Conservation (phyloP, 306 rosid species). For the Citrullus colocynthis region DNA sequence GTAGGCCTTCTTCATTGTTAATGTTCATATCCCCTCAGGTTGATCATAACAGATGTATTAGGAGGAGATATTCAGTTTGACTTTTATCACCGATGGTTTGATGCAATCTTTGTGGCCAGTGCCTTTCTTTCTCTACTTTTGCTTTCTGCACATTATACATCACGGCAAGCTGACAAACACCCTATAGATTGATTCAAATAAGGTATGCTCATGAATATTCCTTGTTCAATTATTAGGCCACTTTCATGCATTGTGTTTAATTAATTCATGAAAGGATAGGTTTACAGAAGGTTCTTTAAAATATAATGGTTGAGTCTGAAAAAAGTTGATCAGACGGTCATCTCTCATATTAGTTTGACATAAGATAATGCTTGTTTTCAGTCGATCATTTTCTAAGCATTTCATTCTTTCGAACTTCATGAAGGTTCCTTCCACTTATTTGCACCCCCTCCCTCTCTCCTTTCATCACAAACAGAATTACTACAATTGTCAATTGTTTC, state of each 20-base stretch:
- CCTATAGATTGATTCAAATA: constrained; percentile 53
- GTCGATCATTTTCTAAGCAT: neutral
- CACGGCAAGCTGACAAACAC: constrained; percentile 93
- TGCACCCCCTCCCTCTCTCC: no score
- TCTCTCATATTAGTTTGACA: neutral
- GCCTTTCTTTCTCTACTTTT: constrained; percentile 94
- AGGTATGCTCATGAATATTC: neutral
- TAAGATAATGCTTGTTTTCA: neutral
- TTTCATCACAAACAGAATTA: no score
- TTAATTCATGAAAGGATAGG: neutral
- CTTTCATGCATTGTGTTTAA: neutral
- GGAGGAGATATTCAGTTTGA: constrained; percentile 99
- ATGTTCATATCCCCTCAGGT: constrained; percentile 36
- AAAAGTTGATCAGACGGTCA: neutral
- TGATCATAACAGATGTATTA: constrained; percentile 91
- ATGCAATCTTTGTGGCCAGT: constrained; percentile 95
- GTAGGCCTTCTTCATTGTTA: neutral
- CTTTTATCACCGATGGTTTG: constrained; percentile 98
- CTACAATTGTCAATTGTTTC: no score
- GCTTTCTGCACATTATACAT: constrained; percentile 90
- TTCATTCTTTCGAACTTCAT: neutral
- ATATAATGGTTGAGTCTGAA: neutral
- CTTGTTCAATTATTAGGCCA: neutral
- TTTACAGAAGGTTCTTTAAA: neutral
- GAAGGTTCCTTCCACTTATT: neutral